Evolutionary conservation across 768 basidiomycete genomes (phyloP).

Genomic region (Brasilioporus rufonigricans): DNA sequence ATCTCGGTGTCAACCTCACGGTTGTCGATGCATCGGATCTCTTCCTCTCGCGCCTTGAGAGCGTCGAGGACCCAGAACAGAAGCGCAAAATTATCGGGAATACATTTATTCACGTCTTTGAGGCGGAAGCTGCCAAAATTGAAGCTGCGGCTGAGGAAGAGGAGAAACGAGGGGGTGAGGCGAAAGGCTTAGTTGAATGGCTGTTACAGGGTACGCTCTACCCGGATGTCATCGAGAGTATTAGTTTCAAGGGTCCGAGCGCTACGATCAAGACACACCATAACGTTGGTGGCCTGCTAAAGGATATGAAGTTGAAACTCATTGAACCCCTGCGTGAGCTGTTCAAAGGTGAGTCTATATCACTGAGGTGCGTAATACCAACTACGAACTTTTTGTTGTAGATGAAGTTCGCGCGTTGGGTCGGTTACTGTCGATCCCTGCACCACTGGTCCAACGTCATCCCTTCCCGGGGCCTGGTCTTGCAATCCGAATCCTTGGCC

Average conservation of each 20-base stretch:
- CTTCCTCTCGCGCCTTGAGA: slow-evolving; percentile 86
- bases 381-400: slow-evolving; percentile 29
- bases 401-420: slow-evolving; percentile 96
- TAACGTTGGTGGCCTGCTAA: slow-evolving; percentile 94
- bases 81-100: slow-evolving; percentile 99
- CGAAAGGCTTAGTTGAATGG: slow-evolving; percentile 95
- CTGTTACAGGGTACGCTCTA: slow-evolving; percentile 96
- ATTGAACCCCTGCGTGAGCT: slow-evolving; percentile 97
- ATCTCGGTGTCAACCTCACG: slow-evolving; percentile 94
- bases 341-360: slow-evolving; percentile 78
- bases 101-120: slow-evolving; percentile 98
- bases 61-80: slow-evolving; percentile 92
- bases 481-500: slow-evolving; percentile 96
- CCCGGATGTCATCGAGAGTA: slow-evolving; percentile 98
- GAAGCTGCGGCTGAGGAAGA: slow-evolving; percentile 80
- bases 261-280: slow-evolving; percentile 99
- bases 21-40: slow-evolving; percentile 94
- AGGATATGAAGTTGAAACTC: slow-evolving; percentile 97
- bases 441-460: slow-evolving; percentile 91
- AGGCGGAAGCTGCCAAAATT: slow-evolving; percentile 87
- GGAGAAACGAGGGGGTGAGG: slow-evolving; percentile 59
- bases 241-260: slow-evolving; percentile 98
- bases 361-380: neutral
- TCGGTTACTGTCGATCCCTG: slow-evolving; percentile 86
- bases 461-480: slow-evolving; percentile 99